Conservation (phyloP, 257 asterid species). For the Craterostigma plantagineum region DNA sequence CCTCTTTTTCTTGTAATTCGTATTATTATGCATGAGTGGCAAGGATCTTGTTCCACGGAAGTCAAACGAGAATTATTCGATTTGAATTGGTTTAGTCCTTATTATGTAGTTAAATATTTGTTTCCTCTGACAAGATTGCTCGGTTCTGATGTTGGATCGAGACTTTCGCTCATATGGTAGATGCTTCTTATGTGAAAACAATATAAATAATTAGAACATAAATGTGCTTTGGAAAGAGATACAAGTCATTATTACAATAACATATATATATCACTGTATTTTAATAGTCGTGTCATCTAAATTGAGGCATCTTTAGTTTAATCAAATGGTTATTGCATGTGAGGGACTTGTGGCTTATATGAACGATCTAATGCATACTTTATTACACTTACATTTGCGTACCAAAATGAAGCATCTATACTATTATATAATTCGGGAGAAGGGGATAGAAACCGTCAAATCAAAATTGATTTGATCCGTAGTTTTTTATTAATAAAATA, state of each 20-base stretch:
- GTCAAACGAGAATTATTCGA: conserved; percentile 31
- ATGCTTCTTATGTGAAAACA: conserved; percentile 11
- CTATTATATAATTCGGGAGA: no score
- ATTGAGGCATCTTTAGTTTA: conserved; percentile 12
- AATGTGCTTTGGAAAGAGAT: conserved; percentile 22
- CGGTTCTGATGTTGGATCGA: neutral
- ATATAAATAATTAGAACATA: conserved; percentile 7
- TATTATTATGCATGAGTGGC: conserved; percentile 10
- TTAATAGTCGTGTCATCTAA: conserved; percentile 4
- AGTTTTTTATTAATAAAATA: no score
- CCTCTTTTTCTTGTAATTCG: neutral
- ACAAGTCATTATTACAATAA: neutral
- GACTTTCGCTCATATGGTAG: conserved; percentile 17
- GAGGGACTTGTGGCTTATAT: conserved; percentile 13
- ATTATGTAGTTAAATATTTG: no score
- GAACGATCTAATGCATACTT: neutral
- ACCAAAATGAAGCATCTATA: no score
- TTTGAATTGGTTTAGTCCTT: neutral
- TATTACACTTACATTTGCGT: no score
- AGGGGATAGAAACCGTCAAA: no score
- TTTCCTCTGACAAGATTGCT: no score
- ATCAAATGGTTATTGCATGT: conserved; percentile 25
- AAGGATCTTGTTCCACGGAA: conserved; percentile 30
- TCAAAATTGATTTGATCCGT: no score
- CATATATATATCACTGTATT: no score